Conservation (phyloP, 2,329 filamentous ascomycete genomes). For the Hymenoscyphus repandus region DNA sequence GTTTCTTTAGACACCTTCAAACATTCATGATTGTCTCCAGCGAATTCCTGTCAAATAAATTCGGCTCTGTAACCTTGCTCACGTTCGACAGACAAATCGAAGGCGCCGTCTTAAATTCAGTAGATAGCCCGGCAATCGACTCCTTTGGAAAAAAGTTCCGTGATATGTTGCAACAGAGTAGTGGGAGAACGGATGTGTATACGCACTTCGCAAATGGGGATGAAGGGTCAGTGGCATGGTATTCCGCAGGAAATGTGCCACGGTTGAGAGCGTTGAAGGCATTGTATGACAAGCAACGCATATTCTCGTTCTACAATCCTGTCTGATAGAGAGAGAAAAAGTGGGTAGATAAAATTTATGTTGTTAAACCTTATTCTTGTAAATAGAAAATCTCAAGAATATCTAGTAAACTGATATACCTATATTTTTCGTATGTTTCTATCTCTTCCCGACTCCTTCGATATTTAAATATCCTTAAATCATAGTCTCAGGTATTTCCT, state of each 20-base stretch:
- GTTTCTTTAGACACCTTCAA: no score
- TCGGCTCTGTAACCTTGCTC: background rate
- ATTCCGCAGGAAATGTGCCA: background rate
- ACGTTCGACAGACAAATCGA: background rate
- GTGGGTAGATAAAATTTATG: background rate
- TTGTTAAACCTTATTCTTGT: background rate
- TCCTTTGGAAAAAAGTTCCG: background rate
- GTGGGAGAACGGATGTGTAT: background rate
- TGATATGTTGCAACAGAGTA: background rate
- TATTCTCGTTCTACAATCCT: conserved; percentile 1
- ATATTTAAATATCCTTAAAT: no score
- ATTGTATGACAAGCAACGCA: background rate
- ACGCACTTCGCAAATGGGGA: conserved; percentile 2
- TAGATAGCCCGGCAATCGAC: background rate
- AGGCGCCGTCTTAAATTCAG: background rate
- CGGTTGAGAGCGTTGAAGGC: background rate
- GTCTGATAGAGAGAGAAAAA: background rate
- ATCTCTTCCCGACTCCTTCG: no score
- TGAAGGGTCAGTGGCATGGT: background rate
- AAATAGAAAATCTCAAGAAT: background rate
- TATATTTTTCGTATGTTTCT: no score
- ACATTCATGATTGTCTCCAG: no score
- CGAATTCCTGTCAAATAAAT: background rate
- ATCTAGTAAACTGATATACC: no score
- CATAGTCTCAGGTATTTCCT: background rate